Percentiles rank a stretch among this genome's conserved stretches.
Conservation (phyloP, 306 rosid genomes). For the Dryas octopetala region DNA sequence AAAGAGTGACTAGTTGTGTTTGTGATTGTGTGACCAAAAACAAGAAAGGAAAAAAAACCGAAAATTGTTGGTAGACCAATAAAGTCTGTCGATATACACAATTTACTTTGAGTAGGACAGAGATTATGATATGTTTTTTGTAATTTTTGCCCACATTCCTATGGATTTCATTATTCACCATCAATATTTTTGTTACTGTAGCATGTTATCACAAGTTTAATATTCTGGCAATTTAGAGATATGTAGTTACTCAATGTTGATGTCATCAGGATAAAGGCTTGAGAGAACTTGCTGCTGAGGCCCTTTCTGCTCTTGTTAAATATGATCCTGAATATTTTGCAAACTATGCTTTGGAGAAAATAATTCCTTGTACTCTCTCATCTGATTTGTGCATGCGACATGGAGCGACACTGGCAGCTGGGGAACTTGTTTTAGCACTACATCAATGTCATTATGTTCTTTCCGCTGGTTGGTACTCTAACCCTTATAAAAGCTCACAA, state of each 20-base stretch:
- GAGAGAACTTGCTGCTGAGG: slow-evolving; percentile 93
- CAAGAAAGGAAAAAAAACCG: too few species aligned
- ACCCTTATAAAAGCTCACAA: slow-evolving; percentile 3
- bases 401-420: slow-evolving; percentile 85
- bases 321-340: slow-evolving; percentile 75
- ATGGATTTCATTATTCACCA: not conserved
- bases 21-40: not conserved
- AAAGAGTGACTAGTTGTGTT: slow-evolving; percentile 2
- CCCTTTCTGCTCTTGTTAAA: slow-evolving; percentile 78
- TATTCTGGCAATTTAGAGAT: slow-evolving; percentile 26
- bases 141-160: not conserved
- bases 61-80: not conserved
- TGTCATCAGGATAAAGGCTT: slow-evolving; percentile 79
- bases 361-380: slow-evolving; percentile 85
- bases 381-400: slow-evolving; percentile 96
- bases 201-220: slow-evolving; percentile 19
- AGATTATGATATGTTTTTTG: not conserved
- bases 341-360: slow-evolving; percentile 57
- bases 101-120: not conserved
- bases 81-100: not conserved
- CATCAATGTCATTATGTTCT: slow-evolving; percentile 61
- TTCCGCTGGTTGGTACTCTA: slow-evolving; percentile 56
- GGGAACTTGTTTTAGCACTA: slow-evolving; percentile 76
- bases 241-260: slow-evolving; percentile 31
- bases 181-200: slow-evolving; percentile 15